A percentile compares a stretch with the other conserved stretches of the same genome.
phyloP scores from a whole-genome alignment of 495 filamentous ascomycete genomes.

The Chaetomidium leptoderma region DNA sequence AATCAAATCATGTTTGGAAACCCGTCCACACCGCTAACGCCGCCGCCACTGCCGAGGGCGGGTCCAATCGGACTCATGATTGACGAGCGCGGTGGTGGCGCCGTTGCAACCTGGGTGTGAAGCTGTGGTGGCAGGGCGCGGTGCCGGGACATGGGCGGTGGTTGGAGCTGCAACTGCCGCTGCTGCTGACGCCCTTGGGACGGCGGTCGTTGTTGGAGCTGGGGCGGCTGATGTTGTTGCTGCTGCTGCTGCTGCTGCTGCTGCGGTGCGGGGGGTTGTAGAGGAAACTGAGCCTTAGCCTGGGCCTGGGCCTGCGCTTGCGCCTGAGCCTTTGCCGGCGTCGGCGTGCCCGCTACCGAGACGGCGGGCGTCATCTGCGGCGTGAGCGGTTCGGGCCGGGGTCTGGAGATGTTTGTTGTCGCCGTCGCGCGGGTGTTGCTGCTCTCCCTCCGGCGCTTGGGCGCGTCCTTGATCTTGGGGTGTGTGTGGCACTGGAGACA shows the following conservation, averaged over 20 bases:
- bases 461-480: conserved; percentile 66
- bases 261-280: conserved; percentile 15
- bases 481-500: conserved; percentile 63
- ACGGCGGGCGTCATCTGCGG: conserved; percentile 42
- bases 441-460: conserved; percentile 65
- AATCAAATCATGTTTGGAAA: conserved; percentile 45
- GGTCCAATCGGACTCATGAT: conserved; percentile 20
- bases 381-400: conserved; percentile 37
- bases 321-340: conserved; percentile 25
- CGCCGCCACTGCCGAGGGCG: no score
- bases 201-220: conserved; percentile 22
- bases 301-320: no score
- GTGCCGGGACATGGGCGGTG: conserved; percentile 24
- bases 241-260: conserved; percentile 32
- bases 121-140: conserved; percentile 29
- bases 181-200: conserved; percentile 20
- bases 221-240: conserved; percentile 30
- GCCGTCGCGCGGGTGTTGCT: conserved; percentile 44
- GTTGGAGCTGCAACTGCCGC: conserved; percentile 25
- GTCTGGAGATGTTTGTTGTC: conserved; percentile 36
- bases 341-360: conserved; percentile 36
- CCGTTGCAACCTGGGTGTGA: conserved; percentile 21
- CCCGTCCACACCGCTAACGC: conserved; percentile 29
- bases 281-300: conserved; percentile 16
- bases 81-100: conserved; percentile 26